Percentiles rank a stretch among this genome's conserved stretches.
These are phyloP conservation scores for Naumovozyma baii DNA, from an alignment of 805 yeast species.

Conservation along the genomic window DNA sequence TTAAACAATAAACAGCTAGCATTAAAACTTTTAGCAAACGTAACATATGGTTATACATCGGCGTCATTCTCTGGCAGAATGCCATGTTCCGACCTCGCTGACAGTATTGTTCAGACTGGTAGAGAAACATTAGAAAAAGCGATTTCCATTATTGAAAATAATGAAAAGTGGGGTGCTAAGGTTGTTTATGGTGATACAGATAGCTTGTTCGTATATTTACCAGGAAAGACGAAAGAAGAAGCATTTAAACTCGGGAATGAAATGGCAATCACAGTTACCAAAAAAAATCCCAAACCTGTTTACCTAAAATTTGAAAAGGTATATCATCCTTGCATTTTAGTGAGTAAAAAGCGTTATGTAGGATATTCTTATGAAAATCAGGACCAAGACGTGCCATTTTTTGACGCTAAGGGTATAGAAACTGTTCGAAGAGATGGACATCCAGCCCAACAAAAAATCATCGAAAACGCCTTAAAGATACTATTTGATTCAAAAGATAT, in stretches of 20 bases:
- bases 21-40: conserved; percentile 82
- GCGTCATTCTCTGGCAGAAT: conserved; percentile 93
- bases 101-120: conserved; percentile 85
- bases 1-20: conserved; percentile 78
- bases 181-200: conserved; percentile 98
- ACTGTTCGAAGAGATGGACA: conserved; percentile 92
- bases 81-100: conserved; percentile 95
- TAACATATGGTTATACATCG: conserved; percentile 90
- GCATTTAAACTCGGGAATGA: conserved; percentile 70
- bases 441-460: conserved; percentile 79
- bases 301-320: conserved; percentile 85
- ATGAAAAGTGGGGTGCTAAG: conserved; percentile 66
- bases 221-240: conserved; percentile 66
- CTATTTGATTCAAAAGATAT: conserved; percentile 68
- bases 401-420: conserved; percentile 96
- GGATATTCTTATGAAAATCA: conserved; percentile 68
- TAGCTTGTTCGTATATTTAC: conserved; percentile 80
- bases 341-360: conserved; percentile 85
- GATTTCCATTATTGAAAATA: conserved; percentile 52
- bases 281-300: conserved; percentile 68
- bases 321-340: conserved; percentile 72
- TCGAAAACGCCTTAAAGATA: conserved; percentile 56
- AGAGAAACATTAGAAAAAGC: conserved; percentile 73
- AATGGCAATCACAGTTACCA: conserved; percentile 57
- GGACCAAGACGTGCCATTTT: conserved; percentile 47